Evolutionary conservation across 805 yeast genomes (phyloP), one percentile per base, ranked within the genome.

Genomic region (Metschnikowia peoriensis): DNA sequence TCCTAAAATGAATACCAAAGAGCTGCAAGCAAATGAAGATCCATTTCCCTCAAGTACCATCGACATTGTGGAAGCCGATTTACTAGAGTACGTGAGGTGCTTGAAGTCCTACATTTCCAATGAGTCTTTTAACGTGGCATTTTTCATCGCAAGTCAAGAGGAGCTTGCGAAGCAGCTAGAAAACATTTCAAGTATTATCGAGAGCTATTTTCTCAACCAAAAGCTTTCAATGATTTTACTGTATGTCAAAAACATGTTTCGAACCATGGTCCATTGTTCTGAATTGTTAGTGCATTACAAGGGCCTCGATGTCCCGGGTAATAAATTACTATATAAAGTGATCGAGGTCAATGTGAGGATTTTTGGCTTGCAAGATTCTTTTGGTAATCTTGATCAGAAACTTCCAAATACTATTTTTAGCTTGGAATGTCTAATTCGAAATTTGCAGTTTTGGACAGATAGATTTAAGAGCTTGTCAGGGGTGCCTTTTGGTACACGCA

Each of bases 271-370:
- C 28, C 16, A 35, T 7, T 11, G 28, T 6, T 10, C 46, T 6
- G 46, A 41, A 10, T 35, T 41, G 15, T 35, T 47, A 37, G 15
- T 7, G 11, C 46, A 41, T 10, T 47, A 47, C 16, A 22, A 9
- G 5, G 11, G 28, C 8, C 12, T 47, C 8, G 41, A 7, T 6
- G 34, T 37, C 7, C 50, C 50, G 6, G 50, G 50, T 7, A 41
- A 34, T 15, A 45, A 44, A 7, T 9, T 47, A 14, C 46, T 47
- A 14, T 47, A 47, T 28, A 47, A 47, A 41, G 28, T 35, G 14
- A 35, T 40, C 10, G 50, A 47, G 37, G 41, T 47, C 41, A 41
- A 41, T 15, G 44, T 47, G 22, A 37, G 50, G 6, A 14, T 32
- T n/a, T 15, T 35, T 22, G 41, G 28, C 4, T n/a, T 47, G 4